Conservation (phyloP, 495 filamentous ascomycete genomes). For the Bryoglossum gracile region DNA sequence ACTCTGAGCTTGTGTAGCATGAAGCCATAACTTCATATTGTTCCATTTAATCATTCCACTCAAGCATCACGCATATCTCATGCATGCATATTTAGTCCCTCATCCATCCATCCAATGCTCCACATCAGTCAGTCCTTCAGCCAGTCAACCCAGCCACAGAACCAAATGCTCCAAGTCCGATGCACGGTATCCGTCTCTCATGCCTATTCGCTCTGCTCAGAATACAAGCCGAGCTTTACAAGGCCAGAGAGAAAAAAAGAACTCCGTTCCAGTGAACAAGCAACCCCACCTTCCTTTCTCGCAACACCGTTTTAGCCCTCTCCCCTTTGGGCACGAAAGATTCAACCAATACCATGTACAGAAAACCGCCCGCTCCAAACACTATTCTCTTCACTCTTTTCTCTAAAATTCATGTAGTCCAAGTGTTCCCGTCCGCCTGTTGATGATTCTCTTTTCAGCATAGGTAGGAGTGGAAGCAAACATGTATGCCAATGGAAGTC, state of each 20-base stretch:
- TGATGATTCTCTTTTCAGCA: too few relatives aligned
- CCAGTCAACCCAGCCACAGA: not conserved
- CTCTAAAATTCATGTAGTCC: not conserved
- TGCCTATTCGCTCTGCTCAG: not conserved
- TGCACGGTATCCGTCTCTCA: not conserved
- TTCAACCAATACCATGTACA: not conserved
- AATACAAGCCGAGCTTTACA: not conserved
- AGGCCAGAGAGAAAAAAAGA: not conserved
- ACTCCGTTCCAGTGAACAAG: not conserved
- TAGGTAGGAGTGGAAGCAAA: too few relatives aligned
- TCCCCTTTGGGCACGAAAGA: not conserved
- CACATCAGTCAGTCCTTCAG: not conserved
- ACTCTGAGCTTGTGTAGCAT: not conserved
- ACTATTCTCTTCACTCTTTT: not conserved
- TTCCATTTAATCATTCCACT: constrained; percentile 6
- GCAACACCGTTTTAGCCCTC: not conserved
- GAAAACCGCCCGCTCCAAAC: not conserved
- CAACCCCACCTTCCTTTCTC: not conserved
- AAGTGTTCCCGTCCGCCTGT: too few relatives aligned
- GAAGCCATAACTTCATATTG: constrained; percentile 17
- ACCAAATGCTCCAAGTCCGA: not conserved
- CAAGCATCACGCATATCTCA: constrained; percentile 6
- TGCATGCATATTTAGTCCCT: not conserved
- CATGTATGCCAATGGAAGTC: too few relatives aligned
- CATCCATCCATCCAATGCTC: not conserved